Conservation (phyloP, 2,329 filamentous ascomycete species). For the Elsinoe fawcettii region DNA sequence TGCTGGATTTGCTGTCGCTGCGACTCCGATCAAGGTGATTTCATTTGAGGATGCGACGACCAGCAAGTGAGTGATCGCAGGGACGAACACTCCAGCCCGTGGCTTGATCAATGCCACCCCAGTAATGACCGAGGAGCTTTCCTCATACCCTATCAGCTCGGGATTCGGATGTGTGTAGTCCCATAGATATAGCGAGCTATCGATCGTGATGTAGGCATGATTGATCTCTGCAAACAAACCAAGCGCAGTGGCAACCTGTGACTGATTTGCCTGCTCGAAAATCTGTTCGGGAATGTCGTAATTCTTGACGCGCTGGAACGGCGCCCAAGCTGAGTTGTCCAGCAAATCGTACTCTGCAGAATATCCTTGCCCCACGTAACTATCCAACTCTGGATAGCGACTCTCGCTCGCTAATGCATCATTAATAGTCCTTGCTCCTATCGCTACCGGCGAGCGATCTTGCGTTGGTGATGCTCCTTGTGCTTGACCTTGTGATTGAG, state of each 20-base stretch:
- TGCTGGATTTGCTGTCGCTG: slow-evolving; percentile 53
- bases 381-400: slow-evolving; percentile 80
- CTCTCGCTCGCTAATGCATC: slow-evolving; percentile 66
- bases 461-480: neutral
- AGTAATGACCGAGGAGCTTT: slow-evolving; percentile 79
- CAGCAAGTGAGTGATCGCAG: slow-evolving; percentile 76
- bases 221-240: slow-evolving; percentile 91
- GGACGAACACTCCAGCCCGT: slow-evolving; percentile 78
- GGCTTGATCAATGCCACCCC: slow-evolving; percentile 83
- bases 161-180: slow-evolving; percentile 92
- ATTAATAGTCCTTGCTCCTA: slow-evolving; percentile 78
- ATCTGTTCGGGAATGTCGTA: slow-evolving; percentile 88
- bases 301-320: slow-evolving; percentile 78
- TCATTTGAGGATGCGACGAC: slow-evolving; percentile 82
- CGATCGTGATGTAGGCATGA: slow-evolving; percentile 91
- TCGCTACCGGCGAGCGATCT: slow-evolving; percentile 60
- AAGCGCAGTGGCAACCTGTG: slow-evolving; percentile 84
- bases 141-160: slow-evolving; percentile 85
- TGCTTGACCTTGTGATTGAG: slow-evolving; percentile 1
- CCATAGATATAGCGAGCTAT: slow-evolving; percentile 95
- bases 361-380: slow-evolving; percentile 73
- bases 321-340: slow-evolving; percentile 62
- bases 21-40: slow-evolving; percentile 78
- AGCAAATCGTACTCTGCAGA: slow-evolving; percentile 88
- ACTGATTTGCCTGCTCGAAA: slow-evolving; percentile 84